Conservation (phyloP, 176 grass and related monocot genomes). For the Melocanna baccifera region DNA sequence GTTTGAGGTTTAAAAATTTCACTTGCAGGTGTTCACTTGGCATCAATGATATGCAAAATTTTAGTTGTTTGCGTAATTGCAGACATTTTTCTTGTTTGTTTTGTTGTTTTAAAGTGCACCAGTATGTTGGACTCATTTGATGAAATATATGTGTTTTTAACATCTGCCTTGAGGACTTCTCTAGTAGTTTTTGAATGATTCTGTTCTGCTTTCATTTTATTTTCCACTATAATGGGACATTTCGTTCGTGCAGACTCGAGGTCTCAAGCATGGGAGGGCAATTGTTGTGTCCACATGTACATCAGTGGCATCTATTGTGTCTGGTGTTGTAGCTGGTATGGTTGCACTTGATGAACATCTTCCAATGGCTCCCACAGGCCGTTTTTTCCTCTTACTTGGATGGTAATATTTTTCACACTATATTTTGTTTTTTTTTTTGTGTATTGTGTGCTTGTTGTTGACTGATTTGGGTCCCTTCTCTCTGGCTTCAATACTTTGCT, state of each 20-base stretch:
- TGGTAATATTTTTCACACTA: slow-evolving; percentile 59
- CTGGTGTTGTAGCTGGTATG: slow-evolving; percentile 93
- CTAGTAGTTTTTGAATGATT: not conserved
- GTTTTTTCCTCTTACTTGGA: slow-evolving; percentile 74
- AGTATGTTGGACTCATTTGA: not conserved
- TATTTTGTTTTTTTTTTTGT: slow-evolving; percentile 14
- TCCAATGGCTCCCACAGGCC: slow-evolving; percentile 57
- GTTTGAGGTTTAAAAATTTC: not conserved
- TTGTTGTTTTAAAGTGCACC: slow-evolving; percentile 6
- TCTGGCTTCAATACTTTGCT: not conserved
- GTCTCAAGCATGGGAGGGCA: slow-evolving; percentile 96
- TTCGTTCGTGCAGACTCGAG: slow-evolving; percentile 60
- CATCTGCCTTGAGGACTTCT: not conserved
- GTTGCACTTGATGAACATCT: slow-evolving; percentile 91
- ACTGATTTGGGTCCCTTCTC: slow-evolving; percentile 8
- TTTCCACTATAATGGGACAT: slow-evolving; percentile 8
- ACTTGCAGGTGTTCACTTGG: not conserved
- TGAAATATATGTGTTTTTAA: not conserved
- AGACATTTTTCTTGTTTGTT: not conserved
- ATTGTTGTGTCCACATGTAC: slow-evolving; percentile 96
- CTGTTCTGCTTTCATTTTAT: not conserved
- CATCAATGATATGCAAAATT: not conserved
- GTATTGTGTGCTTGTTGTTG: not conserved
- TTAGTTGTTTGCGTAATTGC: not conserved
- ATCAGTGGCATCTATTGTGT: slow-evolving; percentile 90